Conservation (phyloP, 805 yeast genomes). For the Candida nemodendra region DNA sequence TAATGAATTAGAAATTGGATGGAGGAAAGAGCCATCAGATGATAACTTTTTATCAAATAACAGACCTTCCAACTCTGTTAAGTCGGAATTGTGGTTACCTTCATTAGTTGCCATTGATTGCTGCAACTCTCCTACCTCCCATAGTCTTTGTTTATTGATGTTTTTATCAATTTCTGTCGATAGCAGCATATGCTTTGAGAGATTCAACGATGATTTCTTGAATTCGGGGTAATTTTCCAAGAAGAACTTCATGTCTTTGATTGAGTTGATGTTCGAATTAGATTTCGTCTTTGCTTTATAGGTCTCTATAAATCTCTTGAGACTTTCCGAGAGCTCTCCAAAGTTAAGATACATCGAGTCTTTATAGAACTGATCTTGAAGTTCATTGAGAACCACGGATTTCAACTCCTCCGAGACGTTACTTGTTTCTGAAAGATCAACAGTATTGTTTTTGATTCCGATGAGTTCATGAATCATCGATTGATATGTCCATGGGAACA, state of each 20-base stretch:
- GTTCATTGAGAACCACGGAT: slow-evolving; percentile 64
- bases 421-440: slow-evolving; percentile 57
- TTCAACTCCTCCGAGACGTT: slow-evolving; percentile 56
- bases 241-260: slow-evolving; percentile 87
- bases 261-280: slow-evolving; percentile 66
- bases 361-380: slow-evolving; percentile 72
- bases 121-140: slow-evolving; percentile 88
- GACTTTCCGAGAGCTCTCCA: slow-evolving; percentile 89
- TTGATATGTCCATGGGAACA: slow-evolving; percentile 97
- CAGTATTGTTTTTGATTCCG: slow-evolving; percentile 79
- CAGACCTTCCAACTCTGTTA: slow-evolving; percentile 53
- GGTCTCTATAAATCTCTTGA: slow-evolving; percentile 78
- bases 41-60: slow-evolving; percentile 35
- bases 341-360: slow-evolving; percentile 87
- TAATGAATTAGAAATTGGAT: slow-evolving; percentile 47
- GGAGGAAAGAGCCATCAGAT: slow-evolving; percentile 18
- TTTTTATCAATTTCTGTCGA: slow-evolving; percentile 82
- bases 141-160: slow-evolving; percentile 61
- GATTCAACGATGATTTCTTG: slow-evolving; percentile 80
- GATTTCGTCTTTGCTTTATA: slow-evolving; percentile 80
- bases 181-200: slow-evolving; percentile 87
- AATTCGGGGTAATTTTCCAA: slow-evolving; percentile 94
- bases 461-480: slow-evolving; percentile 94
- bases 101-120: slow-evolving; percentile 76
- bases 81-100: slow-evolving; percentile 48